Base-by-base conservation (phyloP, 2,329 filamentous ascomycete species). In the Stagonosporopsis cucurbitacearum region DNA sequence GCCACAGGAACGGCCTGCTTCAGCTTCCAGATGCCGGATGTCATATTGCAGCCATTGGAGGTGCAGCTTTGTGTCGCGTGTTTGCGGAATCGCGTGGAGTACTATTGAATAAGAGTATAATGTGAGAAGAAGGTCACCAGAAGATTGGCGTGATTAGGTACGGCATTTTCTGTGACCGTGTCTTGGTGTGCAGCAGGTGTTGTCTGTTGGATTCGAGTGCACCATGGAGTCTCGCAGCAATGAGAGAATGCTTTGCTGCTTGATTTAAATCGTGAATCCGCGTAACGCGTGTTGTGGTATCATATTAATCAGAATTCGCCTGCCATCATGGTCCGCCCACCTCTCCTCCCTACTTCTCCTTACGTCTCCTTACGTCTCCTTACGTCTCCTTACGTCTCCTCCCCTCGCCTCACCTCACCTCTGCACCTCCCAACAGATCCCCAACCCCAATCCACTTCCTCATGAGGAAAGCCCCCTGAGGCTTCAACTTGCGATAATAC, bases 401-500 rank as follows among this genome's bases (percentile, higher is more conserved):
- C 46, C 15, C 19, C 23, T 50, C 13, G 3, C 30, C 17, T n/a
- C 17, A 22, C 19, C 15, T 12, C n/a, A 17, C 17, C 13, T 15
- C 45, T n/a, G 20, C 22, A n/a, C n/a, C n/a, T n/a, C 50, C 64
- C 33, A 75, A 44, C 22, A 75, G 39, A 50, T 77, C 75, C 40
- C 63, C 66, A 25, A 76, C 70, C 2, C 76, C 67, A 28, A 81
- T 73, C 58, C 72, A 73, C 53, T 75, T 79, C 60, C 73, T 71
- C 44, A 86, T 79, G 35, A 86, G 77, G 55, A 80, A 80, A 2
- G 85, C 86, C 12, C 80, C 83, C 15, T 76, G 77, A 3, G 86
- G 86, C 47, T 79, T 81, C 62, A 88, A 70, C 40, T 82, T 80
- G 30, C 83, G 78, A 71, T 88, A 88, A 67, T 88, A 88, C 3